phyloP scores from a whole-genome alignment of 2,329 filamentous ascomycete species.

The Colletotrichum magnum region DNA sequence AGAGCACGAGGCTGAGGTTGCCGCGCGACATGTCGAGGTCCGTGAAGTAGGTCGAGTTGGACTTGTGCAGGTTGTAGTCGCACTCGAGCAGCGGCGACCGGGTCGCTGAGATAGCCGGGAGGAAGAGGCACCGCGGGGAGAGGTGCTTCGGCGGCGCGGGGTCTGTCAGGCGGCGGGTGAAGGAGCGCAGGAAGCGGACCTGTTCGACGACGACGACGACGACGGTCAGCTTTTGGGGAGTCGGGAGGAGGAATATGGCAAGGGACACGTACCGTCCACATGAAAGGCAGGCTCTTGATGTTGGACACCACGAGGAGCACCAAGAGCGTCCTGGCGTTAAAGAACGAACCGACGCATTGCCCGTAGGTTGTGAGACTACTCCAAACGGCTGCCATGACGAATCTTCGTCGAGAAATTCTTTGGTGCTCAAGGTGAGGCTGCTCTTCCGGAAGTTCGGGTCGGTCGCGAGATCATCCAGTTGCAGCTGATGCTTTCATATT shows the following conservation, averaged over 20 bases:
- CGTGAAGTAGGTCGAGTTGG: slow-evolving; percentile 88
- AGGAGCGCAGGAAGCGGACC: slow-evolving; percentile 51
- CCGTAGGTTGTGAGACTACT: not conserved
- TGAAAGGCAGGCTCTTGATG: slow-evolving; percentile 24
- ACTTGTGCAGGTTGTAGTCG: slow-evolving; percentile 89
- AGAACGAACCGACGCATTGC: not conserved
- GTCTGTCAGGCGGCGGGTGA: slow-evolving; percentile 48
- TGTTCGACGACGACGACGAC: slow-evolving; percentile 16
- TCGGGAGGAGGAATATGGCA: rapidly evolving
- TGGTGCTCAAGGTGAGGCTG: not conserved
- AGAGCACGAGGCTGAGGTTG: slow-evolving; percentile 80
- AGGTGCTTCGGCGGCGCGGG: slow-evolving; percentile 43
- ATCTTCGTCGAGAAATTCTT: not conserved
- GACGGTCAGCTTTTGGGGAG: not conserved
- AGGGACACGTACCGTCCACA: slow-evolving; percentile 21
- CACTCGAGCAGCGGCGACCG: slow-evolving; percentile 81
- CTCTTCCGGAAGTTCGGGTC: not conserved
- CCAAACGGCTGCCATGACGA: slow-evolving; percentile 12
- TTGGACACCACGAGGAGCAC: slow-evolving; percentile 15
- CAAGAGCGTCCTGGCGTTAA: not conserved
- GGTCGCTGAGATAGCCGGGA: slow-evolving; percentile 69
- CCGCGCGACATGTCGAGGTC: slow-evolving; percentile 88
- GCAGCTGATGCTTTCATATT: too few species aligned
- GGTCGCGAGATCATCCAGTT: too few species aligned
- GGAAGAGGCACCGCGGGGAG: slow-evolving; percentile 51